Evolutionary conservation across 1,139 yeast species (phyloP).

Genomic region (Pneumocystis murina): DNA sequence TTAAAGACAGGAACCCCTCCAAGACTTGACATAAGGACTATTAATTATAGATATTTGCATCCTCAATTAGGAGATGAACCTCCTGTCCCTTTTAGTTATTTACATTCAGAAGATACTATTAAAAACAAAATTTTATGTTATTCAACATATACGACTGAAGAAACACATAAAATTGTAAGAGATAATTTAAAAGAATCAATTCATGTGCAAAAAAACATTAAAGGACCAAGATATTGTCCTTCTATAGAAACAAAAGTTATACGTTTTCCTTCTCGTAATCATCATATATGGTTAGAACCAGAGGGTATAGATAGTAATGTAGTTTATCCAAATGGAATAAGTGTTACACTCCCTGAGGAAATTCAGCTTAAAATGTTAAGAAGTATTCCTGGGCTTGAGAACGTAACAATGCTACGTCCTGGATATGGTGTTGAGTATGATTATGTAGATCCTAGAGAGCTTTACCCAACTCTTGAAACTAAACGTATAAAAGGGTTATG

Average conservation of each 20-base stretch:
- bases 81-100: constrained; percentile 76
- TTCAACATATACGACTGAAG: constrained; percentile 63
- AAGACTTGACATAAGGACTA: constrained; percentile 55
- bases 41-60: constrained; percentile 44
- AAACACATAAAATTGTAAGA: constrained; percentile 53
- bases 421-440: constrained; percentile 98
- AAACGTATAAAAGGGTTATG: constrained; percentile 63
- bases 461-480: constrained; percentile 65
- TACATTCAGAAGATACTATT: constrained; percentile 53
- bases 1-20: constrained; percentile 97
- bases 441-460: constrained; percentile 84
- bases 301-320: constrained; percentile 69
- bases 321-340: constrained; percentile 90
- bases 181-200: constrained; percentile 65
- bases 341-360: constrained; percentile 92
- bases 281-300: constrained; percentile 89
- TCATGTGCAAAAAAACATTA: constrained; percentile 85
- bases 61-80: constrained; percentile 70
- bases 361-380: constrained; percentile 61
- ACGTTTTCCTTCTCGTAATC: constrained; percentile 64
- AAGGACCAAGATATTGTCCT: constrained; percentile 96
- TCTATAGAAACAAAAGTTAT: constrained; percentile 82
- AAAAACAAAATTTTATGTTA: constrained; percentile 50
- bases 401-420: constrained; percentile 76
- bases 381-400: constrained; percentile 78